These are phyloP conservation scores for Trichoderma sp. DNA, from an alignment of 2,329 filamentous ascomycete genomes.

Conservation along the genomic window DNA sequence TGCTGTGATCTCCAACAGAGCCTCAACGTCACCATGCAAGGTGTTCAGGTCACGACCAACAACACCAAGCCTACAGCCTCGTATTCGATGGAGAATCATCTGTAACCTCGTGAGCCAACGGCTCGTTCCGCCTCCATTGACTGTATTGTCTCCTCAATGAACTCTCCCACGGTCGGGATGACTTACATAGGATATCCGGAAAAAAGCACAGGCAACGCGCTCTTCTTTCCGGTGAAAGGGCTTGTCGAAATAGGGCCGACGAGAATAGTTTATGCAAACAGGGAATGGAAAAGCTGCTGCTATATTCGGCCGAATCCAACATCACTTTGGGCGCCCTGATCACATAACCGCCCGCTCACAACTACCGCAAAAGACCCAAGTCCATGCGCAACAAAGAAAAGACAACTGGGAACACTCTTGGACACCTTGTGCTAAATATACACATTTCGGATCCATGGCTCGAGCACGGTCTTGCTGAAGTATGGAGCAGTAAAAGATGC, in stretches of 20 bases:
- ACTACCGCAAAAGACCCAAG: neutral
- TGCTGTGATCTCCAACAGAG: neutral
- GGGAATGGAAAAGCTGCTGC: neutral
- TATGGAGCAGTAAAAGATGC: neutral
- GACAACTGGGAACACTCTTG: neutral
- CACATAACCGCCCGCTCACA: neutral
- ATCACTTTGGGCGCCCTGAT: neutral
- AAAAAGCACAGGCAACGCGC: neutral
- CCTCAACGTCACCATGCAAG: neutral
- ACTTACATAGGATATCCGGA: neutral
- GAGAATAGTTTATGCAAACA: neutral
- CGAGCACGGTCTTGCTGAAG: neutral
- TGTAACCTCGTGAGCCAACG: neutral
- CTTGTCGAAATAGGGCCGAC: neutral
- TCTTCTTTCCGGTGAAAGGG: neutral
- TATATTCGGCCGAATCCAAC: neutral
- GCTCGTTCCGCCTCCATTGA: neutral
- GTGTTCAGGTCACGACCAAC: neutral
- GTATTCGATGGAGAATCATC: neutral
- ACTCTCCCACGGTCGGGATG: neutral
- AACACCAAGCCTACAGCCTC: neutral
- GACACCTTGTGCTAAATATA: conserved; percentile 6
- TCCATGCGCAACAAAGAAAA: neutral
- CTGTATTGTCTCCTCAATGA: neutral
- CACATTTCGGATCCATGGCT: neutral